Base-by-base conservation (phyloP, 2,329 filamentous ascomycete species). In the Zalaria obscura region DNA sequence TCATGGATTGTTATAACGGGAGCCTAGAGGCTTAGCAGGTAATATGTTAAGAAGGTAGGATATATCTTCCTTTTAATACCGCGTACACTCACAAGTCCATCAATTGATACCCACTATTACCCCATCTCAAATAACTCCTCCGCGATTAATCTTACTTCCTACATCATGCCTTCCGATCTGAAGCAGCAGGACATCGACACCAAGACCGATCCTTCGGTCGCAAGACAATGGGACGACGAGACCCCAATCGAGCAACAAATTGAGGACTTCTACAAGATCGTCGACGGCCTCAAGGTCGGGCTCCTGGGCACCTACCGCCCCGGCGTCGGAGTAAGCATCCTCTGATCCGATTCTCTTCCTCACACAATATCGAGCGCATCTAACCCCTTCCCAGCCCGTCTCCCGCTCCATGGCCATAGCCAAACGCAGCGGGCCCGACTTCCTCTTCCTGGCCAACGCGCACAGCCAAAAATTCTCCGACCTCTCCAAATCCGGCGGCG, bases 401-500 rank as follows among this genome's bases (percentile, higher is more conserved):
- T 60, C 60, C 32, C 65, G 68, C 45, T 63, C 64, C 42, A 71
- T 71, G 68, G 66, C 61, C 36, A 52, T 69, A 26, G 64, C 65
- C 40, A 65, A 84, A 79, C 59, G 84, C 40, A 48, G 50, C 39
- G 68, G 68, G 7, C 67, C 67, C 5, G 67, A 72, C 52, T 67
- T 70, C 52, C 61, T 70, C 48, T 70, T 68, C 58, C 61, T 71
- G 37, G 55, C 65, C 52, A 71, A 71, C 57, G 54, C 50, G 26
- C 57, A 70, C 56, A 64, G 60, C 36, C 49, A 59, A 39, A 72
- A 72, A 39, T 67, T 70, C 53, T 48, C 55, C 38, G 68, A 71
- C 49, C 52, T 72, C 6, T 47, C 58, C 5, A 41, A 57, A n/a
- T 63, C 62, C 52, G 58, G 58, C 25, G 60, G 64, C 47, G 45